phyloP scores from a whole-genome alignment of 495 filamentous ascomycete genomes.

The Cercophora scortea region DNA sequence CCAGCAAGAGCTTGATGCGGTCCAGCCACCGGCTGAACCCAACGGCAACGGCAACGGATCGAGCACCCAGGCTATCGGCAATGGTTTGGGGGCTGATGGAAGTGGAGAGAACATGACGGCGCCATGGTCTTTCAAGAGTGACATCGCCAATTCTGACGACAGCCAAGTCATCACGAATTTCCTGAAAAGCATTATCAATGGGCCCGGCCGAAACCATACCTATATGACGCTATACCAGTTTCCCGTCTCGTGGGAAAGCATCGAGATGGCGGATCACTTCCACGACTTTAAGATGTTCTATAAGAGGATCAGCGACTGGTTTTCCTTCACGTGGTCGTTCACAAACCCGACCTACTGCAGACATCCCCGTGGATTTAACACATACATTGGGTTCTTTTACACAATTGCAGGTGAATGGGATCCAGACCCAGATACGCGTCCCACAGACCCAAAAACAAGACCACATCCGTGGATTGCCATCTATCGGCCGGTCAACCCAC shows the following conservation, averaged over 20 bases:
- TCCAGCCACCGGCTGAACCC: neutral
- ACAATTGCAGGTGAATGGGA: slow-evolving; percentile 33
- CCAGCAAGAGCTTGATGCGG: slow-evolving; percentile 3
- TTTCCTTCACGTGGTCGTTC: slow-evolving; percentile 15
- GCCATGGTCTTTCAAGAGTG: slow-evolving; percentile 7
- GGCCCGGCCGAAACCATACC: neutral
- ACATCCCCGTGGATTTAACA: slow-evolving; percentile 15
- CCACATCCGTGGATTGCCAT: slow-evolving; percentile 35
- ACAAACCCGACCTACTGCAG: neutral
- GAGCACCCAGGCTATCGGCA: neutral
- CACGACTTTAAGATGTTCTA: slow-evolving; percentile 18
- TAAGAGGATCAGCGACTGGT: slow-evolving; percentile 29
- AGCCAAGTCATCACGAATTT: neutral
- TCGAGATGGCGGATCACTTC: slow-evolving; percentile 27
- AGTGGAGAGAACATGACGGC: neutral
- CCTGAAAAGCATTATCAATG: neutral
- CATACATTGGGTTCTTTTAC: slow-evolving; percentile 38
- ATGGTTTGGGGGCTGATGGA: neutral
- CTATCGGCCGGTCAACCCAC: slow-evolving; percentile 27
- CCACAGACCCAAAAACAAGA: slow-evolving; percentile 3
- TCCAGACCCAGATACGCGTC: slow-evolving; percentile 2
- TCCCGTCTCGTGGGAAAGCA: slow-evolving; percentile 31
- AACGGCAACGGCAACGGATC: neutral
- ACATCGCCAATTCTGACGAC: neutral
- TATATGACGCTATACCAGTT: slow-evolving; percentile 17